A percentile compares a stretch with the other conserved stretches of the same genome.
phyloP scores from a whole-genome alignment of 2,329 filamentous ascomycete genomes.

The Cladosporium sp. region DNA sequence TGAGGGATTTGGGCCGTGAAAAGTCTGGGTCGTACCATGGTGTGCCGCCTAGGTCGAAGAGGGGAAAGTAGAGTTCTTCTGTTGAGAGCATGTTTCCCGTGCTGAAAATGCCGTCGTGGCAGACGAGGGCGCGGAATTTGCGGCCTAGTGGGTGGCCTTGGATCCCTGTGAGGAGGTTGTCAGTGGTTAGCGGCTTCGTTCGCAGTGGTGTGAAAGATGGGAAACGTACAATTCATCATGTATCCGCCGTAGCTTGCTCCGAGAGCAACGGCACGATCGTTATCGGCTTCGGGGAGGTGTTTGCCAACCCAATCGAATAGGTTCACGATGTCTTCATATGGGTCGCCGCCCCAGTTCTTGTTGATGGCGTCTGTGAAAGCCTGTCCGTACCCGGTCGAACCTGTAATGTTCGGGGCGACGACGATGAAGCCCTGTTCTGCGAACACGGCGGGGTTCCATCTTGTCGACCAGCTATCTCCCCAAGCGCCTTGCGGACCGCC shows the following conservation, averaged over 20 bases:
- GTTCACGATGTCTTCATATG: conserved; percentile 76
- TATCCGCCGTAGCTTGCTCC: conserved; percentile 72
- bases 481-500: conserved; percentile 28
- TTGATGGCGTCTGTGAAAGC: conserved; percentile 60
- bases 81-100: conserved; percentile 28
- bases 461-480: conserved; percentile 24
- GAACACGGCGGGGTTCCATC: conserved; percentile 28
- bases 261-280: conserved; percentile 62
- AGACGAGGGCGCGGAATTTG: conserved; percentile 81
- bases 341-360: conserved; percentile 76
- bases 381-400: conserved; percentile 28
- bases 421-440: conserved; percentile 31
- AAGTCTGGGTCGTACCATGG: conserved; percentile 42
- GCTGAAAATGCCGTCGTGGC: conserved; percentile 57
- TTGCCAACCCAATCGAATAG: conserved; percentile 69
- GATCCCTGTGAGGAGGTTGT: conserved; percentile 53
- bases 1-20: background rate
- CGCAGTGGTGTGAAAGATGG: conserved; percentile 29
- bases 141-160: conserved; percentile 78
- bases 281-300: conserved; percentile 65
- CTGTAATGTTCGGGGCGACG: conserved; percentile 27
- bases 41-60: conserved; percentile 48
- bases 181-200: conserved; percentile 35
- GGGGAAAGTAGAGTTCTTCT: conserved; percentile 53
- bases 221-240: conserved; percentile 54